Evolutionary conservation across 148 eudicot genomes (phyloP).

Genomic region (Selenicereus undatus): DNA sequence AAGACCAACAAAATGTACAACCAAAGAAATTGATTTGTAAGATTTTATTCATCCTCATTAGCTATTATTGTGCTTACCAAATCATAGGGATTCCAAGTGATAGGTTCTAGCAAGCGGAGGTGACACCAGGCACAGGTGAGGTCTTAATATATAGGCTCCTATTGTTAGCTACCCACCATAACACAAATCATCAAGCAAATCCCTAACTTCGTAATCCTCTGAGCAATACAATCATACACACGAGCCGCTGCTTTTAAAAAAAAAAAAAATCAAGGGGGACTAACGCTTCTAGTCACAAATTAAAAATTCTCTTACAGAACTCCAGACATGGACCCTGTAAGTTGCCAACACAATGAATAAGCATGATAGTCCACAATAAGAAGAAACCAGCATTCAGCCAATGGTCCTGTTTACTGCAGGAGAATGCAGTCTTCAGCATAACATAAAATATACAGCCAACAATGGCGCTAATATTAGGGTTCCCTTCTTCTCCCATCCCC

Average conservation of each 20-base stretch:
- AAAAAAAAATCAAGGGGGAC: no score
- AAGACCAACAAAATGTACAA: no score
- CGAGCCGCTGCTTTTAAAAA: no score
- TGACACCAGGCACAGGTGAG: no score
- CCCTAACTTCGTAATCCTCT: not conserved
- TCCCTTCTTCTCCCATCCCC: not conserved
- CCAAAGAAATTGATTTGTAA: no score
- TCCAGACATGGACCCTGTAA: not conserved
- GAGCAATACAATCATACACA: not conserved
- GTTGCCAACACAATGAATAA: not conserved
- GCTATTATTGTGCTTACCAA: no score
- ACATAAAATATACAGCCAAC: not conserved
- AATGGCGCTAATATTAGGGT: not conserved
- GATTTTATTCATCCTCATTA: no score
- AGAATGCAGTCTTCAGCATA: not conserved
- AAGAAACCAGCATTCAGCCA: not conserved
- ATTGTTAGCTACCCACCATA: slow-evolving; percentile 6
- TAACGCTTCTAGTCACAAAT: no score
- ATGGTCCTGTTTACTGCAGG: not conserved
- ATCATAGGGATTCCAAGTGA: no score
- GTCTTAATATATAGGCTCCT: not conserved
- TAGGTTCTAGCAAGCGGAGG: not conserved
- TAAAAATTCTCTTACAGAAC: no score
- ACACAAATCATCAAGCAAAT: not conserved
- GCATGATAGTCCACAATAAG: not conserved